A percentile compares a stretch with the other conserved stretches of the same genome.
phyloP scores from a whole-genome alignment of 768 basidiomycete species.

The Tubosaeta sp. region DNA sequence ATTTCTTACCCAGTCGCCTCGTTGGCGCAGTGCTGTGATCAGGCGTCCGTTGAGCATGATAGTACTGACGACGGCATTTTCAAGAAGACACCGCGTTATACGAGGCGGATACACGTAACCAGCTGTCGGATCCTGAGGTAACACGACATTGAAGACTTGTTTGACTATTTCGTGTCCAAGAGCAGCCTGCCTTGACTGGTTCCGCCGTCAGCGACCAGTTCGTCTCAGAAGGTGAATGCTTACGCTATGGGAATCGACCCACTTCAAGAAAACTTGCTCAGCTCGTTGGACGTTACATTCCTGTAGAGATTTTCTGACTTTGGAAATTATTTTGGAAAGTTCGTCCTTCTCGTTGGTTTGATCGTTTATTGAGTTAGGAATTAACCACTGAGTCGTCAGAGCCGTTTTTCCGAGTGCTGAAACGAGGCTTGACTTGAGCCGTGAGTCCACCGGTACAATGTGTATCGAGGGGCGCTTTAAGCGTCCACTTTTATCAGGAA shows the following conservation, averaged over 20 bases:
- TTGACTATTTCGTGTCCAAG: constrained; percentile 55
- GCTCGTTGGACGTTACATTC: constrained; percentile 47
- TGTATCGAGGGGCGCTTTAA: constrained; percentile 48
- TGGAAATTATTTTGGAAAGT: constrained; percentile 32
- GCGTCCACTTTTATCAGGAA: background rate
- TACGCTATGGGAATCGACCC: constrained; percentile 42
- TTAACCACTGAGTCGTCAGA: constrained; percentile 45
- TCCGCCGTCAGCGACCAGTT: constrained; percentile 1
- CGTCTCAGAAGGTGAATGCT: background rate
- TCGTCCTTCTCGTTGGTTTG: constrained; percentile 14
- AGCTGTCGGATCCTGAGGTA: constrained; percentile 38
- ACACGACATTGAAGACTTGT: constrained; percentile 47
- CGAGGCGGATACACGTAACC: constrained; percentile 50
- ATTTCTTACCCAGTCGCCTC: constrained; percentile 63
- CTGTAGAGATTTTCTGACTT: constrained; percentile 39
- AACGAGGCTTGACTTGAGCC: constrained; percentile 55
- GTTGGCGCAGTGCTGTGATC: constrained; percentile 46
- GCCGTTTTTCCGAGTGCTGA: constrained; percentile 53
- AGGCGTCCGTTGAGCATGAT: constrained; percentile 62
- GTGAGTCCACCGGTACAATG: constrained; percentile 53
- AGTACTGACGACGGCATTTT: constrained; percentile 50
- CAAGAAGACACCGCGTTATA: constrained; percentile 54
- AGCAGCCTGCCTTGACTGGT: constrained; percentile 14
- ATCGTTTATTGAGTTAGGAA: background rate
- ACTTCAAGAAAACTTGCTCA: constrained; percentile 57